Conservation (phyloP, 257 asterid genomes). For the Ilex asprella region DNA sequence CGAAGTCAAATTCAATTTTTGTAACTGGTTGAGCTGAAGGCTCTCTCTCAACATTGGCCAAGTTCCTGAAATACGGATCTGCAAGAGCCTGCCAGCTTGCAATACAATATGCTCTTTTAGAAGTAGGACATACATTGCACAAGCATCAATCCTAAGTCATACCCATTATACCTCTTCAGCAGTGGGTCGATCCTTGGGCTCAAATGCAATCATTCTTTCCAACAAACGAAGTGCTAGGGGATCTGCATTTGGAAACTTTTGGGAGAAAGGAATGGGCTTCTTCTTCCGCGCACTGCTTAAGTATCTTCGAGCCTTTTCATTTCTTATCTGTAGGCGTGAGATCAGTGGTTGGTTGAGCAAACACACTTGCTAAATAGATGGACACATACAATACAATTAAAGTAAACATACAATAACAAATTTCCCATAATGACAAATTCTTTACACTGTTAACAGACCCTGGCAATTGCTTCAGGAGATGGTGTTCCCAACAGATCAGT, state of each 20-base stretch:
- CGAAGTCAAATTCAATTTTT: conserved; percentile 97
- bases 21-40: conserved; percentile 96
- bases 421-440: not conserved
- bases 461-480: conserved; percentile 82
- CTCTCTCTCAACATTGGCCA: conserved; percentile 95
- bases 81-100: conserved; percentile 81
- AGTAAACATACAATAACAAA: not conserved
- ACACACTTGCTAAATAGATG: conserved; percentile 6
- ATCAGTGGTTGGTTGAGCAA: conserved; percentile 13
- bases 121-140: conserved; percentile 3
- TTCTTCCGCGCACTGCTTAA: conserved; percentile 1
- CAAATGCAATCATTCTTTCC: not conserved
- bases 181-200: not conserved
- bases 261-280: not conserved
- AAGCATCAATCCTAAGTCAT: not conserved
- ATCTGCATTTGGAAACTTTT: not conserved
- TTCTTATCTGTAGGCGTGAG: conserved; percentile 9
- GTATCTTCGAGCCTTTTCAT: conserved; percentile 2
- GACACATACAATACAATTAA: not conserved
- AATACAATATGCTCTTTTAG: conserved; percentile 20
- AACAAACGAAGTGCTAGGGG: not conserved
- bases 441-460: conserved; percentile 36
- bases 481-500: conserved; percentile 90
- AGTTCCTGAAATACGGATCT: conserved; percentile 94
- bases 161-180: conserved; percentile 3